Base-by-base conservation (phyloP, 2,329 filamentous ascomycete genomes). In the Exophiala phaeomuriformis region DNA sequence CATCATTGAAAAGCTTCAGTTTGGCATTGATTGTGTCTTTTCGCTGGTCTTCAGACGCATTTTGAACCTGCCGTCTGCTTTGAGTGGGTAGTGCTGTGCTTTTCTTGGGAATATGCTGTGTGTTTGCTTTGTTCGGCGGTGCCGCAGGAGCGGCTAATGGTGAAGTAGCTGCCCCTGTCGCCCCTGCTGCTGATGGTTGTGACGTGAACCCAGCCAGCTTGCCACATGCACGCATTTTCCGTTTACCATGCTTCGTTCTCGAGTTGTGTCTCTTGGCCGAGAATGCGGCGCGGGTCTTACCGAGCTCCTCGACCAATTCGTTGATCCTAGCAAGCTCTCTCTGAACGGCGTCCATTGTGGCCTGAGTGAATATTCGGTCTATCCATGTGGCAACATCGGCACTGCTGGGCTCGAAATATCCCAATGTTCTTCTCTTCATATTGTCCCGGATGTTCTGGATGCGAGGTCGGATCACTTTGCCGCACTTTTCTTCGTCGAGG, bases 371-470 rank as follows among this genome's bases (percentile, higher is more conserved):
- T 4, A 50, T 37, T 7, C 51, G 32, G 9, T 19, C n/a, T 19
- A 44, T 36, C 41, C 51, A 50, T 3, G 30, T 32, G 8, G 42
- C 12, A 9, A 59, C 35, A 3, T 50, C 40, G 31, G 30, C 48
- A 6, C 51, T 27, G 10, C 28, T 29, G 2, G 57, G 51, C 30
- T 51, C 32, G 10, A 39, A 6, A 29, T 6, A 37, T 37, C 36
- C n/a, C 10, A 31, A 8, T 0, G 47, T 44, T 44, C 57, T 41
- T 37, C 51, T 41, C 29, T 45, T 55, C 52, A 63, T 57, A 30
- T 60, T 63, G n/a, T 48, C 49, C 2, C 51, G 43, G 10, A 63
- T 60, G 5, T 57, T 47, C 32, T 52, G 44, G 3, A 63, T 52
- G 1, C 57, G 51, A n/a, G 31, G 47, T 12, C 61, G 43, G 12